phyloP scores from a whole-genome alignment of 176 grass and related monocot genomes.

The Coix lacrymajobi region DNA sequence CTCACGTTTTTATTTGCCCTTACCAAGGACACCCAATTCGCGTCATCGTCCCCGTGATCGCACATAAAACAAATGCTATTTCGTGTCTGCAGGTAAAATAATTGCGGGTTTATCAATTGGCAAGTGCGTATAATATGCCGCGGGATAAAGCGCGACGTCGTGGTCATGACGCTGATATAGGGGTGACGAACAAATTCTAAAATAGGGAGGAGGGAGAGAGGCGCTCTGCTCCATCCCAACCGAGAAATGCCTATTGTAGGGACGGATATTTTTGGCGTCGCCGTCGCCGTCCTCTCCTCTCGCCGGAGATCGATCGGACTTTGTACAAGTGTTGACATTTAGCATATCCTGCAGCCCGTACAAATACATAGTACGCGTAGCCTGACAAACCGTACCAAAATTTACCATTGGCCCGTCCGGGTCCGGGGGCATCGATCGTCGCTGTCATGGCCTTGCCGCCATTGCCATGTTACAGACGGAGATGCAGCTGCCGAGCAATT shows the following conservation, averaged over 20 bases:
- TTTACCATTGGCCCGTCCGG: slow-evolving; percentile 4
- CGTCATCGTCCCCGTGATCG: neutral
- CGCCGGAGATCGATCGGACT: too few relatives aligned
- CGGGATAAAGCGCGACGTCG: slow-evolving; percentile 35
- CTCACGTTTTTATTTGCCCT: neutral
- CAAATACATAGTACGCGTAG: neutral
- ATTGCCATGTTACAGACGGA: neutral
- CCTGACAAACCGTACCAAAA: neutral
- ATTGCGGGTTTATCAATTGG: slow-evolving; percentile 24
- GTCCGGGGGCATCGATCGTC: neutral
- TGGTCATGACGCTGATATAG: slow-evolving; percentile 31
- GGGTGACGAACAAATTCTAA: slow-evolving; percentile 37
- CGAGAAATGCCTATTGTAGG: slow-evolving; percentile 8
- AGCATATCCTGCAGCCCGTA: slow-evolving; percentile 10
- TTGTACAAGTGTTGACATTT: slow-evolving; percentile 26
- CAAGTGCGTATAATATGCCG: slow-evolving; percentile 25
- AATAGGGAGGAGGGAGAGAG: neutral
- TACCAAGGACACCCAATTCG: neutral
- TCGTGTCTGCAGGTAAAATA: slow-evolving; percentile 15
- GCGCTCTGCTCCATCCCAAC: neutral
- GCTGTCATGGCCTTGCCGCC: slow-evolving; percentile 29
- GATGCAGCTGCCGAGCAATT: neutral
- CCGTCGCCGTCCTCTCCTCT: neutral
- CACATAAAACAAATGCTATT: neutral
- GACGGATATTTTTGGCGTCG: slow-evolving; percentile 28